A percentile compares a stretch with the other conserved stretches of the same genome.
phyloP scores from a whole-genome alignment of 2,329 filamentous ascomycete species.

The Ceratocystis cacaofunesta region DNA sequence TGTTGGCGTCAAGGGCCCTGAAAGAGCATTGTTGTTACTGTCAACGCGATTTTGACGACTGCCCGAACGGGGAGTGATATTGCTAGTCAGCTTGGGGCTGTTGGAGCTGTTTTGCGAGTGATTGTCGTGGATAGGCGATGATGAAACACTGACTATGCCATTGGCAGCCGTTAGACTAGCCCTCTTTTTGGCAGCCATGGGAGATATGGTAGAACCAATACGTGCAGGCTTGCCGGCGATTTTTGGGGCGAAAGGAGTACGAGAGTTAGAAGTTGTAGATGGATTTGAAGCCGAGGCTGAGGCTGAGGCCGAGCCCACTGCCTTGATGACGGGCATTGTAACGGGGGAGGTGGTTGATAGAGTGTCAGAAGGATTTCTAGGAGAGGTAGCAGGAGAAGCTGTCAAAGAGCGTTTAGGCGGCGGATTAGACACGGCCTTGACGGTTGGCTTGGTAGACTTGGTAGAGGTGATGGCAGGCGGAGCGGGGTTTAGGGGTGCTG shows the following conservation, averaged over 20 bases:
- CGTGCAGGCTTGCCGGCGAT: conserved; percentile 32
- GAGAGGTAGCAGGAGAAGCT: too few species aligned
- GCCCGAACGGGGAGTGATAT: conserved; percentile 67
- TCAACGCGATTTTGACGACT: conserved; percentile 56
- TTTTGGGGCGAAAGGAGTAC: conserved; percentile 40
- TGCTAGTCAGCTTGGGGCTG: conserved; percentile 36
- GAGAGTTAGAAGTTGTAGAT: not conserved
- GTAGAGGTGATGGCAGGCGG: not conserved
- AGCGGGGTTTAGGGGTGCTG: not conserved
- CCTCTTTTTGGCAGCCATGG: conserved; percentile 5
- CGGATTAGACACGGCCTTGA: not conserved
- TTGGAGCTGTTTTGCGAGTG: conserved; percentile 14
- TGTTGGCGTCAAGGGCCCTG: conserved; percentile 35
- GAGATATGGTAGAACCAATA: not conserved
- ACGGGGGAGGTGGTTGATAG: not conserved
- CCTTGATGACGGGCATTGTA: conserved; percentile 14
- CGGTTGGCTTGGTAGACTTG: not conserved
- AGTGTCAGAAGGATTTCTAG: too few species aligned
- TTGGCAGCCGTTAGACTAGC: not conserved
- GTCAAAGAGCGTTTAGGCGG: not conserved
- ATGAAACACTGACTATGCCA: not conserved
- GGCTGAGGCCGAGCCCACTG: conserved; percentile 9
- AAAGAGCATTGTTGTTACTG: conserved; percentile 53
- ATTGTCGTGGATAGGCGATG: conserved; percentile 32
- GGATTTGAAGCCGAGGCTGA: not conserved